These are phyloP conservation scores for Talaromyces piceae DNA, from an alignment of 2,329 filamentous ascomycete species.

Conservation along the genomic window DNA sequence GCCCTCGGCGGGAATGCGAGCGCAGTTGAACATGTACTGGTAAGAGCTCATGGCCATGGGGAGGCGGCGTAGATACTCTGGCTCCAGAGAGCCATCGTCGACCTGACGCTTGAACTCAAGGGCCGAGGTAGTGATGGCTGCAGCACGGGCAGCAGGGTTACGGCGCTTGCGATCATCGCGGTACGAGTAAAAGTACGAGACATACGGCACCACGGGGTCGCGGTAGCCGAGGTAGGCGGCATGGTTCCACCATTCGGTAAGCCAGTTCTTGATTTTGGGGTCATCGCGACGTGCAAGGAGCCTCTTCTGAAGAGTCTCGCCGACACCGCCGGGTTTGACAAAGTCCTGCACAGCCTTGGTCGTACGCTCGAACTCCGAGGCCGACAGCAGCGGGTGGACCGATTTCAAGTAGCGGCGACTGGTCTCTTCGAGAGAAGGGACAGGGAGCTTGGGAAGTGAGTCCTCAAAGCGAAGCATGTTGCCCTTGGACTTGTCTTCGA, in stretches of 20 bases:
- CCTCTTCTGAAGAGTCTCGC: constrained; percentile 79
- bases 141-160: constrained; percentile 85
- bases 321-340: constrained; percentile 74
- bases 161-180: constrained; percentile 82
- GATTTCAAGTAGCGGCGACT: constrained; percentile 59
- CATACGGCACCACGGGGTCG: constrained; percentile 93
- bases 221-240: constrained; percentile 87
- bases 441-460: constrained; percentile 55
- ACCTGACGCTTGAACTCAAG: constrained; percentile 95
- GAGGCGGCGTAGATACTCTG: constrained; percentile 97
- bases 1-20: constrained; percentile 73
- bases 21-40: constrained; percentile 97
- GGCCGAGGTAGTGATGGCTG: constrained; percentile 75
- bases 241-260: constrained; percentile 98
- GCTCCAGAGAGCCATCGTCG: constrained; percentile 73
- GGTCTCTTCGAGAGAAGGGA: constrained; percentile 58
- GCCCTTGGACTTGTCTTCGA: constrained; percentile 56
- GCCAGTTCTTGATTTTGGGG: constrained; percentile 82
- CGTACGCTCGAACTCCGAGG: constrained; percentile 52
- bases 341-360: constrained; percentile 84
- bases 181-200: constrained; percentile 99
- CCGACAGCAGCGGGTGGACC: constrained; percentile 55
- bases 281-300: constrained; percentile 71
- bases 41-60: constrained; percentile 98
- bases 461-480: constrained; percentile 61